A percentile compares a stretch with the other conserved stretches of the same genome.
Evolutionary conservation across 352 stramenopile species (phyloP).

Genomic region (Globisporangium nagaii): DNA sequence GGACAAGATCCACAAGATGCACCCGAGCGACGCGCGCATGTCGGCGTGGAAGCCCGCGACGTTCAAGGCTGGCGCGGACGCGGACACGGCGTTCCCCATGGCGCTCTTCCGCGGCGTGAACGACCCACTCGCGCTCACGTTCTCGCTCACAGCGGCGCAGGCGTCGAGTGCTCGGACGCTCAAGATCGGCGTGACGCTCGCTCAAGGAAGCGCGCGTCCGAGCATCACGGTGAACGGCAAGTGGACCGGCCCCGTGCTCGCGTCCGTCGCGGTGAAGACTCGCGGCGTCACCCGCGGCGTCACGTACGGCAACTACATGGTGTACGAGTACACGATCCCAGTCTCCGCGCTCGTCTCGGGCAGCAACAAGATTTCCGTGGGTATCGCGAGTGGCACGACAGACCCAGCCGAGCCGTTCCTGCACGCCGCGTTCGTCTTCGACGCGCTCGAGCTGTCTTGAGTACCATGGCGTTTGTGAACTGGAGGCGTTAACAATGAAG

Average conservation of each 20-base stretch:
- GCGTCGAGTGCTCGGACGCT: constrained; percentile 19
- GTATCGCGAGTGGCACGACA: not conserved
- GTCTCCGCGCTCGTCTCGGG: not conserved
- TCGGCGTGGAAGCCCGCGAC: constrained; percentile 15
- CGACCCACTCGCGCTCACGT: constrained; percentile 29
- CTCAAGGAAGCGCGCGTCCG: constrained; percentile 21
- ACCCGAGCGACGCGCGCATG: constrained; percentile 42
- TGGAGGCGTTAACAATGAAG: no score
- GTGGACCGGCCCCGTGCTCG: constrained; percentile 25
- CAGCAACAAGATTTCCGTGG: not conserved
- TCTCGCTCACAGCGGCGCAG: constrained; percentile 21
- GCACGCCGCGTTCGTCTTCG: no score
- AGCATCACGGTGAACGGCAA: constrained; percentile 34
- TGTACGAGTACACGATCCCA: constrained; percentile 46
- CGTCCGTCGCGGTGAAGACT: constrained; percentile 30
- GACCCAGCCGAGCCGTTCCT: no score
- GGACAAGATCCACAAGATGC: constrained; percentile 51
- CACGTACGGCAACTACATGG: constrained; percentile 39
- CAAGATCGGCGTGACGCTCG: constrained; percentile 35
- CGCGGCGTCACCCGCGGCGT: constrained; percentile 41
- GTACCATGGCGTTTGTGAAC: no score
- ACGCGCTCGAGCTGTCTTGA: no score
- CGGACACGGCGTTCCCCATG: constrained; percentile 30
- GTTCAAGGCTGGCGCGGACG: constrained; percentile 19
- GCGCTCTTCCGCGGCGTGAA: constrained; percentile 44